Conservation (phyloP, 306 rosid genomes). For the Castanopsis chinensis region DNA sequence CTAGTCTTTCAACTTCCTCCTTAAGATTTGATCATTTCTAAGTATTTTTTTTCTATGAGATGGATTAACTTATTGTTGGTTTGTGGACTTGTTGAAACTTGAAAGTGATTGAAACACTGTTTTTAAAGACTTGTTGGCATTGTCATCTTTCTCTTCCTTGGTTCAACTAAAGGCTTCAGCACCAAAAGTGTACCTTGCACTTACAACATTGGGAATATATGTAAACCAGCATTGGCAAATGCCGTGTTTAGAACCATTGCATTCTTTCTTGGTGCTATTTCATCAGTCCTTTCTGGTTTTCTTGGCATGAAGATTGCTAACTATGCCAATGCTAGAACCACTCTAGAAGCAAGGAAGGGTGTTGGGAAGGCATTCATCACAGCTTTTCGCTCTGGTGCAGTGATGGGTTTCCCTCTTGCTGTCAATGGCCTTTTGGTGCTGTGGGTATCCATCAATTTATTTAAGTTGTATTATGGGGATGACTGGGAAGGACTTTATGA, state of each 20-base stretch:
- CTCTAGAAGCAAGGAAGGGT: conserved; percentile 61
- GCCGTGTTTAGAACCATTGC: conserved; percentile 56
- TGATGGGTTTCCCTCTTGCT: conserved; percentile 77
- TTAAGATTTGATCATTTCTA: no score
- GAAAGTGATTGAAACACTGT: no score
- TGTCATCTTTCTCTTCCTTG: conserved; percentile 61
- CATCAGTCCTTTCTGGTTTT: conserved; percentile 62
- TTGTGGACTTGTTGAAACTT: no score
- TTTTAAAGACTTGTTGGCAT: no score
- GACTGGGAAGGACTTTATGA: no score
- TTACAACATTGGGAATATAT: conserved; percentile 51
- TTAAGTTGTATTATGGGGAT: no score
- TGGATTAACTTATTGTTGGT: no score
- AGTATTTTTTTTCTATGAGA: no score
- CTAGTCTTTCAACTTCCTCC: no score
- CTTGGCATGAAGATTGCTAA: conserved; percentile 75
- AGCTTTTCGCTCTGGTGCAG: conserved; percentile 65
- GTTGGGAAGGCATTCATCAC: conserved; percentile 55
- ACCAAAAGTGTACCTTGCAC: conserved; percentile 66
- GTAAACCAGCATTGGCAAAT: conserved; percentile 74
- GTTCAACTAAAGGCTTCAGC: conserved; percentile 70
- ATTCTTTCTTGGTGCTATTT: conserved; percentile 62
- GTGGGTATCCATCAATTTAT: no score
- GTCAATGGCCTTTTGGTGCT: no score
- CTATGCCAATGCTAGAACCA: conserved; percentile 72